These are phyloP conservation scores for Phialophora verrucosa DNA, from an alignment of 2,329 filamentous ascomycete species.

Conservation along the genomic window DNA sequence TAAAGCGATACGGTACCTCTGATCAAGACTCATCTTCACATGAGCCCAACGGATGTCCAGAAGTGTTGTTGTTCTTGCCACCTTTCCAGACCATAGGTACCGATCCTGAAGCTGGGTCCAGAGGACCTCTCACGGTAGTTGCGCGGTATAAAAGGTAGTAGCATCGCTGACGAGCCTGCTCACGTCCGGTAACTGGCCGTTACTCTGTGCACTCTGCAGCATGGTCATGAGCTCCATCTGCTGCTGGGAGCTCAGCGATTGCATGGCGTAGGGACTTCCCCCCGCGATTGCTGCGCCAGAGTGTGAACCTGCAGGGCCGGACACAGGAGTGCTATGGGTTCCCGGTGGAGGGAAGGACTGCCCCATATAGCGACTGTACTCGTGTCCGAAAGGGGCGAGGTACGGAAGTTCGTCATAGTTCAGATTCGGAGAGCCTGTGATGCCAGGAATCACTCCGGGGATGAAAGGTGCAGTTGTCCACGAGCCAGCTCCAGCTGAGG, in stretches of 20 bases:
- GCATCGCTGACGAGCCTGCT: slow-evolving; percentile 50
- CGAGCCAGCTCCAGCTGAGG: slow-evolving; percentile 15
- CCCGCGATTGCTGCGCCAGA: slow-evolving; percentile 45
- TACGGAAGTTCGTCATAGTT: slow-evolving; percentile 44
- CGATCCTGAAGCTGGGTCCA: neutral
- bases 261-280: slow-evolving; percentile 58
- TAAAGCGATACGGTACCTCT: neutral
- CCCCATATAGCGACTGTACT: slow-evolving; percentile 56
- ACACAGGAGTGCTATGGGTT: neutral
- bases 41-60: neutral
- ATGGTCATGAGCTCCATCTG: slow-evolving; percentile 82
- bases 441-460: slow-evolving; percentile 33
- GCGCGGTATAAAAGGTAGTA: slow-evolving; percentile 48
- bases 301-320: neutral
- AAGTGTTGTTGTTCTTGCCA: neutral
- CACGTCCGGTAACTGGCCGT: slow-evolving; percentile 55
- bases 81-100: neutral
- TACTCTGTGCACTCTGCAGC: slow-evolving; percentile 59
- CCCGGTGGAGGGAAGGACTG: slow-evolving; percentile 52
- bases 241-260: slow-evolving; percentile 77
- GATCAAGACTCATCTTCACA: neutral
- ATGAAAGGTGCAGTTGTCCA: slow-evolving; percentile 33
- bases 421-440: slow-evolving; percentile 33
- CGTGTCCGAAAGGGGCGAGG: slow-evolving; percentile 52
- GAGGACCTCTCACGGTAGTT: slow-evolving; percentile 29